Base-by-base conservation (phyloP, 352 stramenopile genomes). In the Phytopythium kandeliae region DNA sequence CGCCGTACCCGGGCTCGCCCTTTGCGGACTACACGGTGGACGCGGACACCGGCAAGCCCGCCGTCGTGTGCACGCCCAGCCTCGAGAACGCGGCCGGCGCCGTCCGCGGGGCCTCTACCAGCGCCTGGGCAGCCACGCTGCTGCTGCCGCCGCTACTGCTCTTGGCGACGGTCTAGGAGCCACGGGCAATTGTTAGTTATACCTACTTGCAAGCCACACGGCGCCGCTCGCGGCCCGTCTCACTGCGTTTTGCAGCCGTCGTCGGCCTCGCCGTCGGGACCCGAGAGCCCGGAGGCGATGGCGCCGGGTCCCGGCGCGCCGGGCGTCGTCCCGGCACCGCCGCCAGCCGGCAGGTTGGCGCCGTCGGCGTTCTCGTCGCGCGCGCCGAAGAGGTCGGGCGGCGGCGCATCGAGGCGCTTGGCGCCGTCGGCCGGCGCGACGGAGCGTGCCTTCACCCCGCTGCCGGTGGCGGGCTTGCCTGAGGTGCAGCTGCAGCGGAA, bases 11-110 rank as follows among this genome's bases (percentile, higher is more conserved):
- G 26, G 81, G 83, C 16, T 91, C 82, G 25, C 83, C 84, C 7
- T 94, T 94, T 57, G 75, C 74, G 45, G 72, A 85, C 60, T 89
- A 93, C 46, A 63, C 51, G 9, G 79, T 89, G 12, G 69, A 91
- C 48, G 54, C 74, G 6, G 67, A 91, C 48, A 88, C 73, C 26
- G 74, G 78, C 60, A 83, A 91, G 35, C 74, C 81, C 8, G 21
- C 93, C 5, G 62, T 85, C 15, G 79, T 94, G 10, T 95, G 85
- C 58, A 95, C 85, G 16, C 83, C 84, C 8, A 92, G 78, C 43
- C 73, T 95, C 30, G 73, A 89, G 57, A 91, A 94, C 48, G 42
- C 33, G 5, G 70, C 54, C 7, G 46, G 0, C 26, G n/a, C 17
- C 12, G 8, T 37, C n/a, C 16, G 5, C 28, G 28, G 28, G 28